These are phyloP conservation scores for Cinnamomum chago DNA, from an alignment of 164 flowering plant species.

Conservation along the genomic window DNA sequence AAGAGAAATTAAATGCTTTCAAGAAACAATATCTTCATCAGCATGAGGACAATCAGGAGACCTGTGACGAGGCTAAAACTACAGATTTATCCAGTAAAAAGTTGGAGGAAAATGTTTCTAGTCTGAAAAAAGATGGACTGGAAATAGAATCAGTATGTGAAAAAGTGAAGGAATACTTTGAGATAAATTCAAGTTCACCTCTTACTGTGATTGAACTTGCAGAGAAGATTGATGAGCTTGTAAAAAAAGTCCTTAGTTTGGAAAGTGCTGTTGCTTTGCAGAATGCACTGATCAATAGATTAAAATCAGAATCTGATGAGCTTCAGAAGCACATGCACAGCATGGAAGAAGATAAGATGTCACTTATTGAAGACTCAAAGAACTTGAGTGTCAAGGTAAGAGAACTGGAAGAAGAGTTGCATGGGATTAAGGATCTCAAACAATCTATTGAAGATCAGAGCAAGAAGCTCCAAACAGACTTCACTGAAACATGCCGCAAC, in stretches of 20 bases:
- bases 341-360: conserved; percentile 59
- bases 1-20: conserved; percentile 38
- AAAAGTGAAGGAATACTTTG: conserved; percentile 30
- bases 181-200: conserved; percentile 24
- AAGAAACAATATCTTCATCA: conserved; percentile 20
- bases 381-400: conserved; percentile 32
- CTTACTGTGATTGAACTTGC: conserved; percentile 58
- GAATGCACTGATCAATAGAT: conserved; percentile 52
- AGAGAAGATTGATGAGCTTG: conserved; percentile 82
- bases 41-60: conserved; percentile 1
- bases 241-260: conserved; percentile 58
- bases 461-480: conserved; percentile 30
- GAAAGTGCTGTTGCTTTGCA: conserved; percentile 64
- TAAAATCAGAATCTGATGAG: conserved; percentile 60
- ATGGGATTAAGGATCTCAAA: conserved; percentile 36
- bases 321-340: conserved; percentile 50
- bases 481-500: conserved; percentile 43
- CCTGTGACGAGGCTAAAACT: neutral
- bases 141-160: conserved; percentile 20
- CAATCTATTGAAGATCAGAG: conserved; percentile 30
- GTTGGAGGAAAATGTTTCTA: conserved; percentile 8
- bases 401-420: conserved; percentile 49
- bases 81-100: neutral
- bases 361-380: conserved; percentile 28
- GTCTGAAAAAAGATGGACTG: conserved; percentile 17